A percentile compares a stretch with the other conserved stretches of the same genome.
These are phyloP conservation scores for Tephrocybe sp. DNA, from an alignment of 768 basidiomycete species.

Conservation along the genomic window DNA sequence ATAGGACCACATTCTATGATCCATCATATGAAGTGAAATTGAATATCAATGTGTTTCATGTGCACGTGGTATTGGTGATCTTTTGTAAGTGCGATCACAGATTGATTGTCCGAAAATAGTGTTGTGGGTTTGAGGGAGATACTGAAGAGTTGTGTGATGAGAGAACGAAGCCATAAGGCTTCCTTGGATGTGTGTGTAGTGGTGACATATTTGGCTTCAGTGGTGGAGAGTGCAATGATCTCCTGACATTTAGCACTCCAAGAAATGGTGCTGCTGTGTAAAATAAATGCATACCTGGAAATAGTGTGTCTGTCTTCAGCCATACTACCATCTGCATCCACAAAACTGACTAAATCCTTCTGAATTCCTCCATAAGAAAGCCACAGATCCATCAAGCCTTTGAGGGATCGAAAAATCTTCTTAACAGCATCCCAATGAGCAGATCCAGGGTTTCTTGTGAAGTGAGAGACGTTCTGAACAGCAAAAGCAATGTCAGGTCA, in stretches of 20 bases:
- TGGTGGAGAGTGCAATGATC: slow-evolving; percentile 15
- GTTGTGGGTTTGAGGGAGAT: background rate
- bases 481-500: slow-evolving; percentile 23
- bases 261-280: slow-evolving; percentile 25
- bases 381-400: background rate
- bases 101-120: slow-evolving; percentile 11
- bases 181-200: slow-evolving; percentile 27
- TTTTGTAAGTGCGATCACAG: background rate
- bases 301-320: slow-evolving; percentile 24
- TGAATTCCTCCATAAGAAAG: slow-evolving; percentile 9
- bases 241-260: slow-evolving; percentile 3
- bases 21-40: slow-evolving; percentile 2
- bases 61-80: background rate
- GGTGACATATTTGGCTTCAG: slow-evolving; percentile 30
- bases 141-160: slow-evolving; percentile 20
- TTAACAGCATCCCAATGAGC: slow-evolving; percentile 5
- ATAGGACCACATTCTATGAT: background rate
- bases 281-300: slow-evolving; percentile 28
- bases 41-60: background rate
- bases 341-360: slow-evolving; percentile 19
- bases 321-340: slow-evolving; percentile 24
- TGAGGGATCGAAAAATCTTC: background rate
- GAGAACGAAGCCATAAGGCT: slow-evolving; percentile 29
- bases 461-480: background rate
- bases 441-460: background rate